Base-by-base conservation (phyloP, 306 rosid species). In the Lathyrus tuberosus region DNA sequence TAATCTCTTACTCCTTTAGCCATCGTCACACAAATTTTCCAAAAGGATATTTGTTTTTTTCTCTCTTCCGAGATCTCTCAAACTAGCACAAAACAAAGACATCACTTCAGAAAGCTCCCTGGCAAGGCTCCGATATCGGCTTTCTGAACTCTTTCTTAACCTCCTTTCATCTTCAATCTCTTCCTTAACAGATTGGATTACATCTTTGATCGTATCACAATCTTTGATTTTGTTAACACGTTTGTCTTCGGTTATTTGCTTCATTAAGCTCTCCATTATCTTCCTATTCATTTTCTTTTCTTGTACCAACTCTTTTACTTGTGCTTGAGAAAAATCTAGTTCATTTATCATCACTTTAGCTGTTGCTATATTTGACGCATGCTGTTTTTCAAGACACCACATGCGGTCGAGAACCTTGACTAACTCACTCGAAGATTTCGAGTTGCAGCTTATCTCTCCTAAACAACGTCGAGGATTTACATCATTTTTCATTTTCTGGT, bases 21-120 rank as follows among this genome's bases (percentile, higher is more conserved):
- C 79, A 72, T 85, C 91, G 31, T 90, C 96, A 31, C 89, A 87
- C 74, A 90, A 73, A 67, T 84, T 87, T 79, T 87, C 91, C 60
- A 90, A 74, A 15, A 87, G 79, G 65, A 84, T 75, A 38, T 86
- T 69, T 5, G 81, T 79, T 75, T 85, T 84, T 31, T 77, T 82
- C 82, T 87, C 94, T 43, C 85, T 82, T 73, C 84, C 84, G 40
- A 87, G 94, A 61, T 87, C 91, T 70, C 77, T 84, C 84, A 87
- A 18, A 33, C 80, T 75, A 70, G 30, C 65, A 46, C 58, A 42
- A 61, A 84, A 85, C 28, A 84, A 79, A 49, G 80, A 82, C 48
- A 82, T 85, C 13, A 85, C 51, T 70, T 84, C 81, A 51, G 83
- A 82, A 70, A 85, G 76, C 77, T 90, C 88, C 47, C 69, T 61